Evolutionary conservation across 306 rosid genomes (phyloP).

Genomic region (Morella rubra): DNA sequence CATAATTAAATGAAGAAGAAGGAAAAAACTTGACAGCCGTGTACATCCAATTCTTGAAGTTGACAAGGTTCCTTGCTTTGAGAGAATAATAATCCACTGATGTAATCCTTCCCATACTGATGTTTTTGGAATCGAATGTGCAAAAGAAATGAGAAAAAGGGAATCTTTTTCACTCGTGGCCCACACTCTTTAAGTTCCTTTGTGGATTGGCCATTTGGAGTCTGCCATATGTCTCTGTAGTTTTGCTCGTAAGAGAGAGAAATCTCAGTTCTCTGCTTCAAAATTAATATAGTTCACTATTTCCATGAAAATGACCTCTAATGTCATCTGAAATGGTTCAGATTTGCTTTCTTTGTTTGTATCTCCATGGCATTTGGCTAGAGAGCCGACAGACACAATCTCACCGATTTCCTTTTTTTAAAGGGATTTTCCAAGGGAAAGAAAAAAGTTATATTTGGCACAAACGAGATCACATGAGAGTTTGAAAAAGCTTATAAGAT

Average conservation of each 20-base stretch:
- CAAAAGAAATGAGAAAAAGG: constrained; percentile 26
- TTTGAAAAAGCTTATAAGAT: too few species aligned
- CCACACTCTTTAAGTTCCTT: constrained; percentile 40
- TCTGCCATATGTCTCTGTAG: constrained; percentile 41
- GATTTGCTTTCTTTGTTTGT: not conserved
- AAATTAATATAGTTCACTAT: constrained; percentile 14
- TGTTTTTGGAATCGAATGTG: constrained; percentile 46
- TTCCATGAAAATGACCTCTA: constrained; percentile 33
- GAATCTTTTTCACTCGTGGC: constrained; percentile 40
- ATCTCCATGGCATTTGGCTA: not conserved
- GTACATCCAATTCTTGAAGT: not conserved
- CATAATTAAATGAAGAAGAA: constrained; percentile 14
- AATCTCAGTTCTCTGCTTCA: not conserved
- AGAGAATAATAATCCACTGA: constrained; percentile 13
- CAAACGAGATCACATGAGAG: not conserved
- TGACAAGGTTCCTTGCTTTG: constrained; percentile 4
- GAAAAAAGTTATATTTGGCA: too few species aligned
- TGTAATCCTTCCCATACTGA: constrained; percentile 29
- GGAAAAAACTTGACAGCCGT: not conserved
- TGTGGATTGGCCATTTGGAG: constrained; percentile 37
- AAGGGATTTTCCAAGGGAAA: too few species aligned
- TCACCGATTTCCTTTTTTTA: not conserved
- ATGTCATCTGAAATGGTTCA: constrained; percentile 18
- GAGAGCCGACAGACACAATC: not conserved
- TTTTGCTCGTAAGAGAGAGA: not conserved